Conservation (phyloP, 192 early-diverging fungal species). For the Phycomyces blakesleeanus region DNA sequence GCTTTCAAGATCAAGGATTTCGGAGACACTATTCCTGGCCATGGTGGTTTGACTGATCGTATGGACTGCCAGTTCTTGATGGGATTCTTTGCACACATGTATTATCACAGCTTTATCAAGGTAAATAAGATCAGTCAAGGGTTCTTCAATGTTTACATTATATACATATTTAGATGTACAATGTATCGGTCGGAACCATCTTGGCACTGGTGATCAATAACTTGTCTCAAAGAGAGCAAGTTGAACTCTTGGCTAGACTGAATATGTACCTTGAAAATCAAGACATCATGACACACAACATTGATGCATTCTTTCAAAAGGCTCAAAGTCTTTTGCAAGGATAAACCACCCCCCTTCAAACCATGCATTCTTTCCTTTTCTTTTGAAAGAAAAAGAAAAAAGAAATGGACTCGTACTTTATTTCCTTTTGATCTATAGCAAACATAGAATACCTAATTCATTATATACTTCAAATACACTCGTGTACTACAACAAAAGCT, state of each 20-base stretch:
- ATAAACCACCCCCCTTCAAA: background rate
- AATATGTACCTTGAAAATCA: constrained; percentile 33
- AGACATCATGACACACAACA: constrained; percentile 15
- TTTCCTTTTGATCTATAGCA: too few relatives aligned
- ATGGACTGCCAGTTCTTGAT: constrained; percentile 99
- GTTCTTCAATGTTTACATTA: background rate
- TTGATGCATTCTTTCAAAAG: constrained; percentile 10
- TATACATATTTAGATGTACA: constrained; percentile 22
- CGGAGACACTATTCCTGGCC: constrained; percentile 94
- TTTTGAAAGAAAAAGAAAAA: too few relatives aligned
- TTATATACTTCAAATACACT: too few relatives aligned
- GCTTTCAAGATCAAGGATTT: constrained; percentile 98
- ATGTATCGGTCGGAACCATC: constrained; percentile 32
- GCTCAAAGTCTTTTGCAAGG: background rate
- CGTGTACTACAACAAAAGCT: too few relatives aligned
- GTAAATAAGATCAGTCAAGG: constrained; percentile 22
- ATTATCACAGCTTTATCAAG: constrained; percentile 85
- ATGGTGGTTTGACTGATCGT: constrained; percentile 95
- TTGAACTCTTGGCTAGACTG: constrained; percentile 29
- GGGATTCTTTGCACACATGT: constrained; percentile 89
- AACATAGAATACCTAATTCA: too few relatives aligned
- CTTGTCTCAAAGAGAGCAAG: constrained; percentile 21
- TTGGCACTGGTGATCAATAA: constrained; percentile 28
- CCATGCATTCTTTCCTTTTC: background rate
- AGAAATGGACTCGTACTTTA: too few relatives aligned